Evolutionary conservation across 1,139 yeast genomes (phyloP), one percentile per base, ranked within the genome.

Genomic region (Candida smagusa): DNA sequence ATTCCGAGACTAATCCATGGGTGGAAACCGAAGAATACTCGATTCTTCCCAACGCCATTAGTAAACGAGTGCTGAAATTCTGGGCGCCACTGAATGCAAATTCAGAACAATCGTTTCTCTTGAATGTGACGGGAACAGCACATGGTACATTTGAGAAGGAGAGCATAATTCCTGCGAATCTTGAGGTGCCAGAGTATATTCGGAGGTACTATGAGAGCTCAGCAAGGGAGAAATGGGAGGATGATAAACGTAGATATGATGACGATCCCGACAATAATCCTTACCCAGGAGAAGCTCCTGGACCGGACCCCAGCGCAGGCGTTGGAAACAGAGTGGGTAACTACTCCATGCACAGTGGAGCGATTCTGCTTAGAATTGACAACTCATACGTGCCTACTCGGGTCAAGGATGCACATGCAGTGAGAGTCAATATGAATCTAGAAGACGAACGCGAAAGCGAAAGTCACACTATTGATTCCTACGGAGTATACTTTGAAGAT

Each of bases 401-500:
- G 38, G 47, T 59, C 1, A 58, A 63, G 6, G 62, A 67, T 46
- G 65, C 72, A 2, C 60, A 65, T 7, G 34, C 60, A 5, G 63
- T 66, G 7, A 46, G 45, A 9, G 42, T 67, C 6, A 44, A 40
- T n/a, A 35, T 65, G 5, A 41, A 35, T 28, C 30, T 77, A 12
- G 57, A 56, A 13, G 76, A 76, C 42, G 58, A 61, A 26, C 58
- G 61, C 2, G 81, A 79, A 40, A 63, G 61, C 8, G 61, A 67
- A 33, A 57, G 54, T 38, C 79, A 79, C 52, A 54, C 55, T 1
- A 45, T 87, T 12, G 67, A 63, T 2, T 58, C 87, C 16, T 57
- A 59, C 12, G 97, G 96, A 0, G 68, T 86, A 3, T 88, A 89
- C 56, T 83, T 83, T 51, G 81, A 81, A 44, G 69, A 74, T 7